phyloP scores from a whole-genome alignment of 805 yeast species.

The Yarrowia sp. region DNA sequence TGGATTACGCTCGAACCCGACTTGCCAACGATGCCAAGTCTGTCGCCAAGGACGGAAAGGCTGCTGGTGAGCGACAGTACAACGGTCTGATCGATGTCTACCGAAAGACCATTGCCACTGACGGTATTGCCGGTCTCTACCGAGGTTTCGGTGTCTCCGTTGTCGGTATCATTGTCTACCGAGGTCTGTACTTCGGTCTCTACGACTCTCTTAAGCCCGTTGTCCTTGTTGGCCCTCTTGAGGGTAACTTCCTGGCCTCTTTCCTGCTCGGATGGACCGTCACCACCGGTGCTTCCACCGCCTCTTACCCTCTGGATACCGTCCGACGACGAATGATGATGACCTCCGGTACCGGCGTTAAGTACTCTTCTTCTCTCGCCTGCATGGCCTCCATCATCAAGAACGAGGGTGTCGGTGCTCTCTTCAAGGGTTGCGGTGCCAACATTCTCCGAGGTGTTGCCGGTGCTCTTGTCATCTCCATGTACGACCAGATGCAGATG shows the following conservation, averaged over 20 bases:
- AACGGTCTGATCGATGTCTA: constrained; percentile 96
- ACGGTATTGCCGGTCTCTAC: constrained; percentile 98
- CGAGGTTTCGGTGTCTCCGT: constrained; percentile 99
- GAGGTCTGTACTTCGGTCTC: constrained; percentile 98
- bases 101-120: constrained; percentile 93
- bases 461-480: constrained; percentile 98
- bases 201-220: constrained; percentile 97
- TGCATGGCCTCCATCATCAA: constrained; percentile 91
- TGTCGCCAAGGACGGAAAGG: constrained; percentile 82
- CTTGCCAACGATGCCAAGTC: constrained; percentile 95
- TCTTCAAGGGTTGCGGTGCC: constrained; percentile 99
- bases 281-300: constrained; percentile 98
- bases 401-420: constrained; percentile 90
- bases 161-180: constrained; percentile 96
- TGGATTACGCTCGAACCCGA: constrained; percentile 98
- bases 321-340: constrained; percentile 99
- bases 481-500: constrained; percentile 96
- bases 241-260: constrained; percentile 93
- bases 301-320: constrained; percentile 98
- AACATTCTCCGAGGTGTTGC: constrained; percentile 99
- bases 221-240: constrained; percentile 90
- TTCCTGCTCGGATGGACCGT: constrained; percentile 97
- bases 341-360: constrained; percentile 99
- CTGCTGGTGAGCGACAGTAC: constrained; percentile 91
- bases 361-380: constrained; percentile 94